Conservation (phyloP, 768 basidiomycete genomes). For the Auricularia auricula-judae region DNA sequence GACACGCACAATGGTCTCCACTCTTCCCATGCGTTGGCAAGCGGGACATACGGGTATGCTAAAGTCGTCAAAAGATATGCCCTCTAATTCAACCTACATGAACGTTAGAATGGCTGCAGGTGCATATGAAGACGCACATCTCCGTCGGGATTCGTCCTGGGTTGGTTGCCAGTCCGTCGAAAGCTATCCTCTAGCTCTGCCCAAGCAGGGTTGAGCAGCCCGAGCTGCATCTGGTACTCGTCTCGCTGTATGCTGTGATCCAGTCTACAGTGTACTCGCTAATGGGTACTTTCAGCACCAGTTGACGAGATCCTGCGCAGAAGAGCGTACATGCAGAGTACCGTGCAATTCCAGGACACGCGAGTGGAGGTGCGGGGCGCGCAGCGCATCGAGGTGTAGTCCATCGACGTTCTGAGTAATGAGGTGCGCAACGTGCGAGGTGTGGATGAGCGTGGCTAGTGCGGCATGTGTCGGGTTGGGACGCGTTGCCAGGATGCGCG, state of each 20-base stretch:
- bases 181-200: slow-evolving; percentile 45
- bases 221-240: slow-evolving; percentile 64
- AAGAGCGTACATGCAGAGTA: slow-evolving; percentile 56
- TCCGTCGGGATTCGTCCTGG: slow-evolving; percentile 85
- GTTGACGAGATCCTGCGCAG: not conserved
- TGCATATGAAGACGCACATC: slow-evolving; percentile 43
- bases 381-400: slow-evolving; percentile 67
- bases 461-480: slow-evolving; percentile 88
- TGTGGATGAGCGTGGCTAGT: slow-evolving; percentile 69
- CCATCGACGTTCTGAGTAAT: slow-evolving; percentile 92
- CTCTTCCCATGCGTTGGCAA: slow-evolving; percentile 49
- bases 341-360: slow-evolving; percentile 80
- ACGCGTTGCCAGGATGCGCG: slow-evolving; percentile 66
- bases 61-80: slow-evolving; percentile 66
- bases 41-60: slow-evolving; percentile 65
- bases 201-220: slow-evolving; percentile 70
- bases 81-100: slow-evolving; percentile 66
- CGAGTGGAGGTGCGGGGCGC: slow-evolving; percentile 27
- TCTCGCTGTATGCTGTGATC: slow-evolving; percentile 60
- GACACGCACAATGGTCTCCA: slow-evolving; percentile 45
- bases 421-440: slow-evolving; percentile 45
- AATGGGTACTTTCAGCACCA: slow-evolving; percentile 1
- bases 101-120: not conserved
- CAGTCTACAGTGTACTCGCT: slow-evolving; percentile 69
- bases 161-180: slow-evolving; percentile 43